phyloP scores from a whole-genome alignment of 371 early-diverging fungal species.

The Circinella umbellata region DNA sequence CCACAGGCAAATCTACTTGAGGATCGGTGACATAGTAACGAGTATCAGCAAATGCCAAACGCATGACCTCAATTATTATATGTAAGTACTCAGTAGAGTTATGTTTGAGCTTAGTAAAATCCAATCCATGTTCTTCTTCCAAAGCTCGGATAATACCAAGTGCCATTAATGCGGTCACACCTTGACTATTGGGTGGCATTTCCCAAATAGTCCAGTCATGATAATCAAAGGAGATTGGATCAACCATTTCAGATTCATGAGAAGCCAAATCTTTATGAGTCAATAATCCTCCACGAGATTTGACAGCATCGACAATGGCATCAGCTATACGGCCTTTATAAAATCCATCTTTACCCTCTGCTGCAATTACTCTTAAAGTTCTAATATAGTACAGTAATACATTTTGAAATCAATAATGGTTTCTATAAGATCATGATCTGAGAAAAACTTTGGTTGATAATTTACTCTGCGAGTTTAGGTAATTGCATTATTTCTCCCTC shows the following conservation, averaged over 20 bases:
- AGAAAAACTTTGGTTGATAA: neutral
- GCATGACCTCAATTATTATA: conserved; percentile 67
- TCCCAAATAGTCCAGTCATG: conserved; percentile 69
- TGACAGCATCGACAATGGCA: conserved; percentile 67
- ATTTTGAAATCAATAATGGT: too few relatives aligned
- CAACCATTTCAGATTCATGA: conserved; percentile 62
- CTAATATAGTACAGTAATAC: conserved; percentile 21
- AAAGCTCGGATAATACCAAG: conserved; percentile 72
- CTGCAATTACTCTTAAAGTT: conserved; percentile 67
- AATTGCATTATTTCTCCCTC: conserved; percentile 67
- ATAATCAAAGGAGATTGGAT: conserved; percentile 74
- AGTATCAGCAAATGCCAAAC: conserved; percentile 81
- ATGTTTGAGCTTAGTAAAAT: conserved; percentile 47
- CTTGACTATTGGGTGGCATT: conserved; percentile 83
- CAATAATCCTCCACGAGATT: conserved; percentile 71
- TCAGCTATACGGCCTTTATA: conserved; percentile 81
- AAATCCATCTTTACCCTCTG: conserved; percentile 75
- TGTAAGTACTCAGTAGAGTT: conserved; percentile 73
- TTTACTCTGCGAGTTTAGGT: conserved; percentile 66
- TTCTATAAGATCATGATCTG: neutral
- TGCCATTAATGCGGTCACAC: conserved; percentile 74
- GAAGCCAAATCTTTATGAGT: conserved; percentile 70
- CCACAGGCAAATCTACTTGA: conserved; percentile 45
- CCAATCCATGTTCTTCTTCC: conserved; percentile 48
- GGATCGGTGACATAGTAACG: conserved; percentile 75